phyloP scores from a whole-genome alignment of 2,329 filamentous ascomycete species.

The Cytospora chrysosperma region DNA sequence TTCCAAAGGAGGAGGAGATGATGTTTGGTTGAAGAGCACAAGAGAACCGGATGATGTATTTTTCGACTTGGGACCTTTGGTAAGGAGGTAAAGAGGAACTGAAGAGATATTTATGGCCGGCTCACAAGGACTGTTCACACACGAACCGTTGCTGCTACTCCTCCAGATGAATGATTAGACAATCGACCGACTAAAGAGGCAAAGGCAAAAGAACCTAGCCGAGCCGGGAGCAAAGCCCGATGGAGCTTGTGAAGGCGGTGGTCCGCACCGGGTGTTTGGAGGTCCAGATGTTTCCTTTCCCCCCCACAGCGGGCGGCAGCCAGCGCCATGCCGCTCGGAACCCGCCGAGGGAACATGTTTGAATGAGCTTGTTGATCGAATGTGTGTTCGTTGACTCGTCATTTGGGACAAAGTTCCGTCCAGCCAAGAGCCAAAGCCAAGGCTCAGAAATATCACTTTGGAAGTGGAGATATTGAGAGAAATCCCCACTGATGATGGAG shows the following conservation, averaged over 20 bases:
- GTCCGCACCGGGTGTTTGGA: neutral
- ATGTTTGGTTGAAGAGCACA: neutral
- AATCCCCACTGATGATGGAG: neutral
- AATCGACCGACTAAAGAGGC: neutral
- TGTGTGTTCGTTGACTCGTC: conserved; percentile 10
- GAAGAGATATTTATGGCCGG: conserved; percentile 1
- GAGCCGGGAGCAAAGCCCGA: conserved; percentile 7
- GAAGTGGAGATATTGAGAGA: neutral
- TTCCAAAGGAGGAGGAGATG: neutral
- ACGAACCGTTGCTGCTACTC: neutral
- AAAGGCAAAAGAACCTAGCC: conserved; percentile 7
- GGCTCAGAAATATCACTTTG: neutral
- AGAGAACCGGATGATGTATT: too few species aligned
- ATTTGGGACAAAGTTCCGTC: neutral
- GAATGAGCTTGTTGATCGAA: neutral
- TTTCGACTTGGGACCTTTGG: too few species aligned
- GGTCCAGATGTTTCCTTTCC: too few species aligned
- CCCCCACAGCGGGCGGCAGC: conserved; percentile 16
- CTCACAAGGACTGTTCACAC: neutral
- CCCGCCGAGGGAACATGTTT: conserved; percentile 4
- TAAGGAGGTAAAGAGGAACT: neutral
- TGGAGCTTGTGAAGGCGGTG: neutral
- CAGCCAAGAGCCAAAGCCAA: neutral
- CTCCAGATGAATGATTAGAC: neutral
- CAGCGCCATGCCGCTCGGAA: conserved; percentile 18